A percentile compares a stretch with the other conserved stretches of the same genome.
These are phyloP conservation scores for Tetrastigma voinierianum DNA, from an alignment of 164 flowering plant genomes.

Conservation along the genomic window DNA sequence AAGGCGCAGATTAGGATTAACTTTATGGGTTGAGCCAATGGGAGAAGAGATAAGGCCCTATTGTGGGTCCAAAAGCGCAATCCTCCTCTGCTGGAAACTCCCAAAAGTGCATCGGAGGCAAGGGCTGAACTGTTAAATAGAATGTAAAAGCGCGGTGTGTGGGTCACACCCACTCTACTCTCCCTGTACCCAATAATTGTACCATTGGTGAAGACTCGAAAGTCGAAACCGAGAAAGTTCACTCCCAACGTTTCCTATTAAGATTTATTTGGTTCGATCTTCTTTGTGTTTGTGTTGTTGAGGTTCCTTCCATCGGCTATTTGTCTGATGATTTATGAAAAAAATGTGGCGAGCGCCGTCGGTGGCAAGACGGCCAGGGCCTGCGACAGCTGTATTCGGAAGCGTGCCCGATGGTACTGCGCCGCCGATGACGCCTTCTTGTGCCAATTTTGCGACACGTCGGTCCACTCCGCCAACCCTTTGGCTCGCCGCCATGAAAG, in stretches of 20 bases:
- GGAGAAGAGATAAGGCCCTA: constrained; percentile 54
- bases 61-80: constrained; percentile 48
- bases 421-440: constrained; percentile 91
- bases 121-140: not conserved
- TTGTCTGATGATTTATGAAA: constrained; percentile 30
- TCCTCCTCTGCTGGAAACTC: constrained; percentile 7
- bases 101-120: constrained; percentile 34
- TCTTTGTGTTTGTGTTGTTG: not conserved
- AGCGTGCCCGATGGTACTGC: constrained; percentile 49
- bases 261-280: constrained; percentile 5
- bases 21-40: constrained; percentile 48
- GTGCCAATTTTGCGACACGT: constrained; percentile 73
- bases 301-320: not conserved
- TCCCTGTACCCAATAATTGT: constrained; percentile 11
- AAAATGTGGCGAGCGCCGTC: constrained; percentile 53
- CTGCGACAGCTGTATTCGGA: too few species aligned
- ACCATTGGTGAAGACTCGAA: too few species aligned
- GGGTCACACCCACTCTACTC: constrained; percentile 23
- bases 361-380: constrained; percentile 29
- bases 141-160: constrained; percentile 38
- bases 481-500: constrained; percentile 76
- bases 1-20: constrained; percentile 32
- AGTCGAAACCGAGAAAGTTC: too few species aligned
- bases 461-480: constrained; percentile 81
- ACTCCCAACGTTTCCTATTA: constrained; percentile 2